Evolutionary conservation across 2,329 filamentous ascomycete genomes (phyloP).

Genomic region (Talaromyces funiculosus): DNA sequence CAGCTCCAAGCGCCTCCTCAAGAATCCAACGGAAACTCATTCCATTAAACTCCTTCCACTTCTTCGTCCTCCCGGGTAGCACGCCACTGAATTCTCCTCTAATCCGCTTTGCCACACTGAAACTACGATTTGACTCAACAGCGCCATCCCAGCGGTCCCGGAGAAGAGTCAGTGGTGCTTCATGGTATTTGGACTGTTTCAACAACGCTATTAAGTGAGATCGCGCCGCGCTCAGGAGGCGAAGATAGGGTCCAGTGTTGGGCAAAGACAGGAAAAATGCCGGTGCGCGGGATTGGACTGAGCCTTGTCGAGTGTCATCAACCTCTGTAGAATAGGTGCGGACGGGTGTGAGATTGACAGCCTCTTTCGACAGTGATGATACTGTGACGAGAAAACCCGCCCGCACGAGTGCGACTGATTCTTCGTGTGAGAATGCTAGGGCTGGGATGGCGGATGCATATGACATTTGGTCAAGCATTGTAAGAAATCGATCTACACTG

Average conservation of each 20-base stretch:
- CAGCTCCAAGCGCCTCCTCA: slow-evolving; percentile 56
- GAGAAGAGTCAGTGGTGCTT: slow-evolving; percentile 50
- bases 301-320: background rate
- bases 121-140: slow-evolving; percentile 41
- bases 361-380: slow-evolving; percentile 35
- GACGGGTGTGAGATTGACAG: slow-evolving; percentile 39
- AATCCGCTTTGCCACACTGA: slow-evolving; percentile 47
- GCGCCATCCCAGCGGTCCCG: slow-evolving; percentile 61
- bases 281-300: slow-evolving; percentile 21
- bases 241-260: slow-evolving; percentile 55
- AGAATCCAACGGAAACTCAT: slow-evolving; percentile 56
- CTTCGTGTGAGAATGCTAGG: slow-evolving; percentile 40
- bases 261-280: slow-evolving; percentile 53
- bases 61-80: slow-evolving; percentile 56
- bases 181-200: slow-evolving; percentile 47
- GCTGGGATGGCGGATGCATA: slow-evolving; percentile 44
- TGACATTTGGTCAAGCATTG: slow-evolving; percentile 43
- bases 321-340: slow-evolving; percentile 22
- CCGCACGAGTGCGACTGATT: slow-evolving; percentile 46
- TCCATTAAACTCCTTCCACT: slow-evolving; percentile 58
- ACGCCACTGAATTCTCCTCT: slow-evolving; percentile 52
- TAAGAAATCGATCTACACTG: slow-evolving; percentile 45
- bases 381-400: slow-evolving; percentile 52
- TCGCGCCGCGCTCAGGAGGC: slow-evolving; percentile 51
- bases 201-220: slow-evolving; percentile 51